Conservation (phyloP, 2,329 filamentous ascomycete species). For the Diaporthe vexans region DNA sequence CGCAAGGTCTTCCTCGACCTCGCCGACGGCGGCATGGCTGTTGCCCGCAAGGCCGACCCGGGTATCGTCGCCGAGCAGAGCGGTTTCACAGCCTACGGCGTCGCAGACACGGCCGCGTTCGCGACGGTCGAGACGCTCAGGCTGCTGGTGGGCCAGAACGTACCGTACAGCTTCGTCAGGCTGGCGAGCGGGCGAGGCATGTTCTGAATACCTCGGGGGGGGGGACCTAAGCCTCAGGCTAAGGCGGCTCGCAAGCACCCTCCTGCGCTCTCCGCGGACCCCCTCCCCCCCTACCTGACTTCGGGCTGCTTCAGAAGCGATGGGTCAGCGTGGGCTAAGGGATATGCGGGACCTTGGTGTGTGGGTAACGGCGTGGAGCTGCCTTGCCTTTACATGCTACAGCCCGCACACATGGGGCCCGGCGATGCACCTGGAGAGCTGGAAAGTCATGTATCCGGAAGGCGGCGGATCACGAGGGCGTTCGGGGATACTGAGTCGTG, state of each 20-base stretch:
- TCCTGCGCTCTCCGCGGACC: conserved; percentile 8
- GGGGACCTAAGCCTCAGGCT: background rate
- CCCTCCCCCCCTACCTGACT: background rate
- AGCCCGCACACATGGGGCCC: background rate
- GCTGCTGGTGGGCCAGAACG: conserved; percentile 86
- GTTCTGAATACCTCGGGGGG: conserved; percentile 53
- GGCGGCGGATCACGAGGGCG: background rate
- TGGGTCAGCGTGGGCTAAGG: background rate
- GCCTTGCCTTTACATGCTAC: background rate
- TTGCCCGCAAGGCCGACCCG: conserved; percentile 75
- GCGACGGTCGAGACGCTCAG: conserved; percentile 86
- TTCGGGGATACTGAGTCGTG: conserved; percentile 14
- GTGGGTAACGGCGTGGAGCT: conserved; percentile 7
- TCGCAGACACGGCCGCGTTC: conserved; percentile 85
- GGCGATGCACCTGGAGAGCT: background rate
- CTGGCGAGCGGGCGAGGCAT: conserved; percentile 72
- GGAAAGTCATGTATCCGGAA: background rate
- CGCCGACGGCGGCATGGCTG: conserved; percentile 70
- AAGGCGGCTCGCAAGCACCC: background rate
- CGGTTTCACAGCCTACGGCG: conserved; percentile 84
- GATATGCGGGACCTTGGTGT: conserved; percentile 16
- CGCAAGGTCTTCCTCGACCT: conserved; percentile 86
- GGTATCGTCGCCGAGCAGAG: conserved; percentile 78
- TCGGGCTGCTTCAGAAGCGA: background rate
- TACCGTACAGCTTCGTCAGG: conserved; percentile 88